Base-by-base conservation (phyloP, 176 grass and related monocot genomes). In the Avena sativa region DNA sequence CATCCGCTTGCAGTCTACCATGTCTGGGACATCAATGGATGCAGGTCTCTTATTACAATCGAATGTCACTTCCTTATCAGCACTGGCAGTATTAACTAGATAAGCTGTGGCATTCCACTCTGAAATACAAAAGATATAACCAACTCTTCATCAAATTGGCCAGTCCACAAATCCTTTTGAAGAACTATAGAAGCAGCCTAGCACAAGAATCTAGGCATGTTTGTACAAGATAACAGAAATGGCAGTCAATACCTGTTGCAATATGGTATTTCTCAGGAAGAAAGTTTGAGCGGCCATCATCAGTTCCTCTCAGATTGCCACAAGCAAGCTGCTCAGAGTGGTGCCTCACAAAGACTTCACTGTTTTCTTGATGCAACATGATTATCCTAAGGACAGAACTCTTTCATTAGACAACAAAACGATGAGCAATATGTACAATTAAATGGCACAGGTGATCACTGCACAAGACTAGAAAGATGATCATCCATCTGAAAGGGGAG, bases 331-430 rank as follows among this genome's bases (percentile, higher is more conserved):
- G 84, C 75, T 87, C 84, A 1, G 80, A 50, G 47, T 87, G 84
- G 53, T 79, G 84, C 56, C 80, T 87, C 47, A 79, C 74, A 87
- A 83, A 90, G 62, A 82, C 12, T 25, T 87, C 89, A 87, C 85
- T 79, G 74, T 87, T 87, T 47, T 90, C 89, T 46, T 87, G 85
- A 72, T 90, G 80, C 84, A 90, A 70, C 89, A 90, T 90, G 44
- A 50, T 83, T 23, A 15, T 70, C 53, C 79, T 90, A 51, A 78
- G 21, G 14, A 74, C 78, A 9, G 15, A 57, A 74, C 36, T 57
- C 10, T 71, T 44, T 44, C 16, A 74, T 59, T 78, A 86, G 4
- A 71, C 12, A 63, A 53, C 16, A 43, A 64, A 72, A 34, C 62
- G 44, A 78, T 53, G 50, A 60, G 52, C 28, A 53, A 19, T 47